These are phyloP conservation scores for Cladosporium velox DNA, from an alignment of 2,329 filamentous ascomycete genomes.

Conservation along the genomic window DNA sequence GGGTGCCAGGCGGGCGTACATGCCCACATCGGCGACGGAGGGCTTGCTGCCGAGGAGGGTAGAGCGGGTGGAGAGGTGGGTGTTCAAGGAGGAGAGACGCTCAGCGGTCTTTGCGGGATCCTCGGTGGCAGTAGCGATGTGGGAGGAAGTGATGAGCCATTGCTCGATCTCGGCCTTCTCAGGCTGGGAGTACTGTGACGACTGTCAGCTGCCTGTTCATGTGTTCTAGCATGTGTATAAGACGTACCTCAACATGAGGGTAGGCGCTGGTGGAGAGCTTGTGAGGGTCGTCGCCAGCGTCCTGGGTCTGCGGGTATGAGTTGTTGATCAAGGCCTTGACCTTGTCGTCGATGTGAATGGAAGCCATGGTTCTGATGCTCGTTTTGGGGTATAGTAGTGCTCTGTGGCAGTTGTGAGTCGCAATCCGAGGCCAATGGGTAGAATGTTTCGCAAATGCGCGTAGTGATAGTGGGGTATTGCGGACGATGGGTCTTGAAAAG, in stretches of 20 bases:
- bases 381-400: neutral
- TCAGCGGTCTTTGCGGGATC: slow-evolving; percentile 59
- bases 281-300: slow-evolving; percentile 34
- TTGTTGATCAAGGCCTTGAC: slow-evolving; percentile 36
- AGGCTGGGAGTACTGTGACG: slow-evolving; percentile 67
- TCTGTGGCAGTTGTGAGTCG: neutral
- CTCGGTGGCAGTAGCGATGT: slow-evolving; percentile 63
- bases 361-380: slow-evolving; percentile 32
- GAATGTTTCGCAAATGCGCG: neutral
- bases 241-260: slow-evolving; percentile 34
- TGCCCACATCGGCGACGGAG: slow-evolving; percentile 79
- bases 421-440: slow-evolving; percentile 10
- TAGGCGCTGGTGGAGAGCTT: slow-evolving; percentile 40
- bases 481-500: slow-evolving; percentile 4
- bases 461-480: slow-evolving; percentile 11
- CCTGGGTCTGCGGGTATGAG: slow-evolving; percentile 38
- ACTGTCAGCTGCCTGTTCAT: neutral
- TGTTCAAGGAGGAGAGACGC: slow-evolving; percentile 78
- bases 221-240: neutral
- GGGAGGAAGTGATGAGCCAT: slow-evolving; percentile 75
- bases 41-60: slow-evolving; percentile 89
- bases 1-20: slow-evolving; percentile 77
- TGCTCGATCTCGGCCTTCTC: slow-evolving; percentile 87
- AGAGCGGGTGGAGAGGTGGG: slow-evolving; percentile 82
- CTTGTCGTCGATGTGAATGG: slow-evolving; percentile 36